These are phyloP conservation scores for Aspergillus fijiensis DNA, from an alignment of 2,329 filamentous ascomycete species.

Conservation along the genomic window DNA sequence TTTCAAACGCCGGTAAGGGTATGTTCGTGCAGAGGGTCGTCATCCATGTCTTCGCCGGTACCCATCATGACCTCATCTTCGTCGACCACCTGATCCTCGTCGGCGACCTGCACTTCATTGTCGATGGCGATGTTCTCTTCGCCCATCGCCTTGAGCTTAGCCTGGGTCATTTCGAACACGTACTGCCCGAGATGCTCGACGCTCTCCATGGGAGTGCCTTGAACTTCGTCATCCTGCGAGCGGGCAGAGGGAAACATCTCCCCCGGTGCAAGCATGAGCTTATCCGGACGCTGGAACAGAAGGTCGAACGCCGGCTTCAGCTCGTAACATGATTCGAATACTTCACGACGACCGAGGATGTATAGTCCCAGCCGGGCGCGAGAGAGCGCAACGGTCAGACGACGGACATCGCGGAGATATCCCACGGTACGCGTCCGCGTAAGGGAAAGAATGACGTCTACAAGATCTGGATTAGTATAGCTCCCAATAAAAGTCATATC, in stretches of 20 bases:
- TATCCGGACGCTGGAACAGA: constrained; percentile 74
- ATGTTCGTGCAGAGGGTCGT: constrained; percentile 36
- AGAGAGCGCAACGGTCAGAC: constrained; percentile 90
- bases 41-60: constrained; percentile 36
- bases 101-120: constrained; percentile 31
- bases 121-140: constrained; percentile 41
- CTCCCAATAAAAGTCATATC: not conserved
- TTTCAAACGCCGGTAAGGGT: constrained; percentile 9
- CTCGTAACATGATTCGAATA: constrained; percentile 88
- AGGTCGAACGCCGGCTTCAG: constrained; percentile 81
- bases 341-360: constrained; percentile 79
- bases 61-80: constrained; percentile 38
- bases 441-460: constrained; percentile 89
- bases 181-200: constrained; percentile 95
- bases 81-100: constrained; percentile 29
- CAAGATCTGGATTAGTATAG: constrained; percentile 15
- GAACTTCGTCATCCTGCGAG: constrained; percentile 48
- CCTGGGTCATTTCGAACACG: constrained; percentile 91
- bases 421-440: constrained; percentile 85
- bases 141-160: constrained; percentile 61
- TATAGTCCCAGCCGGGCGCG: constrained; percentile 90
- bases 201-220: constrained; percentile 73
- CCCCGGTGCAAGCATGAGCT: constrained; percentile 75
- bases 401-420: constrained; percentile 88
- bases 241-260: constrained; percentile 79